Evolutionary conservation across 1,284 basidiomycete species (phyloP).

Genomic region (Athelia sp.): DNA sequence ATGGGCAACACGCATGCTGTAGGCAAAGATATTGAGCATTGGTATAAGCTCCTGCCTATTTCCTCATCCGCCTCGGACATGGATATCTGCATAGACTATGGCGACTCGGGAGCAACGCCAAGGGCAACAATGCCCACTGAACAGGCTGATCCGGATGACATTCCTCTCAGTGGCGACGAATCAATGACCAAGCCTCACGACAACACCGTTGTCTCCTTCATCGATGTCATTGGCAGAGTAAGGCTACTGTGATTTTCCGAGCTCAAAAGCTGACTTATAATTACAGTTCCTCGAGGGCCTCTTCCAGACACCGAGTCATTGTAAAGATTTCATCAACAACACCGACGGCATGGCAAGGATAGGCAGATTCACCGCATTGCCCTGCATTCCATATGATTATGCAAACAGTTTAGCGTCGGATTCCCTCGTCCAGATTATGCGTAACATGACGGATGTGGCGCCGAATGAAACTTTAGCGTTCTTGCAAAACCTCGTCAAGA

Average conservation of each 20-base stretch:
- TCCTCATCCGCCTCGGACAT: constrained; percentile 26
- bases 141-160: constrained; percentile 18
- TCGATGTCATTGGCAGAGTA: constrained; percentile 74
- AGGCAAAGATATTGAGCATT: constrained; percentile 54
- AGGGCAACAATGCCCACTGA: constrained; percentile 9
- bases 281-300: constrained; percentile 86
- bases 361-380: constrained; percentile 74
- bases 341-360: constrained; percentile 75
- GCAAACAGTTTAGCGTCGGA: constrained; percentile 78
- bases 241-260: constrained; percentile 15
- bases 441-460: constrained; percentile 84
- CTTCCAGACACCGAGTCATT: constrained; percentile 88
- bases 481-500: constrained; percentile 68
- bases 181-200: constrained; percentile 51
- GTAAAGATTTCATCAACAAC: constrained; percentile 82
- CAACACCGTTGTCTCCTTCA: constrained; percentile 69
- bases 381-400: constrained; percentile 90
- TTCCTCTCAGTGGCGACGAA: constrained; percentile 34
- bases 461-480: constrained; percentile 73
- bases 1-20: constrained; percentile 60
- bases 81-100: constrained; percentile 50
- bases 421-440: constrained; percentile 83
- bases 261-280: constrained; percentile 8
- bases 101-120: constrained; percentile 12
- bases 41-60: constrained; percentile 53